phyloP scores from a whole-genome alignment of 257 asterid genomes.

The Coffea canephora region DNA sequence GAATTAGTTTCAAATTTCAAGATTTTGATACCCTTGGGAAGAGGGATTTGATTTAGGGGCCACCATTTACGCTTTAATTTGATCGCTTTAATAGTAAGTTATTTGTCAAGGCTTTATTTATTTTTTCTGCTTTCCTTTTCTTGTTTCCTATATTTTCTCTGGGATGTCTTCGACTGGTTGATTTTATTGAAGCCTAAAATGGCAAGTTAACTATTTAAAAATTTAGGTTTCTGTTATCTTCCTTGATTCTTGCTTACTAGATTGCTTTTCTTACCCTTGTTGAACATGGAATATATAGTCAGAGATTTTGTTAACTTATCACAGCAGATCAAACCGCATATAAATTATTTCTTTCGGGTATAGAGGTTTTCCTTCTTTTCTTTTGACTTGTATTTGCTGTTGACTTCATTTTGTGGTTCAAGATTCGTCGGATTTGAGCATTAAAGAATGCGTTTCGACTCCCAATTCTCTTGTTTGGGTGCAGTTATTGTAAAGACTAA shows the following conservation, averaged over 20 bases:
- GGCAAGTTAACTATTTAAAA: neutral
- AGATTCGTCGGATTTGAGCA: slow-evolving; percentile 7
- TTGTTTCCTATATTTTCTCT: neutral
- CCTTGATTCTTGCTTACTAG: neutral
- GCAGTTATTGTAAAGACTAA: neutral
- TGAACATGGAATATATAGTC: neutral
- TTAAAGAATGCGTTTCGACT: neutral
- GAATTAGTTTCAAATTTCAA: neutral
- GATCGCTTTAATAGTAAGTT: slow-evolving; percentile 33
- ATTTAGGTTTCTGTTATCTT: neutral
- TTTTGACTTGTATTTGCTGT: slow-evolving; percentile 1
- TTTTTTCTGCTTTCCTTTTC: neutral
- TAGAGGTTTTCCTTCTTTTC: neutral
- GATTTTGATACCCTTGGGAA: slow-evolving; percentile 11
- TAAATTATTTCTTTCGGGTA: slow-evolving; percentile 2
- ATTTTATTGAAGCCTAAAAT: neutral
- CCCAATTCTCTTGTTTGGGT: neutral
- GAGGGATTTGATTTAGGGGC: slow-evolving; percentile 13
- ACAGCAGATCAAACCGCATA: slow-evolving; percentile 7
- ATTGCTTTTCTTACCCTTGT: neutral
- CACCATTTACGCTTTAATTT: slow-evolving; percentile 21
- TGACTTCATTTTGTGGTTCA: neutral
- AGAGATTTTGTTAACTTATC: neutral
- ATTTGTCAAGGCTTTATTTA: neutral
- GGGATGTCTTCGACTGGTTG: neutral